Base-by-base conservation (phyloP, 2,329 filamentous ascomycete species). In the Scolecobasidium constrictum region DNA sequence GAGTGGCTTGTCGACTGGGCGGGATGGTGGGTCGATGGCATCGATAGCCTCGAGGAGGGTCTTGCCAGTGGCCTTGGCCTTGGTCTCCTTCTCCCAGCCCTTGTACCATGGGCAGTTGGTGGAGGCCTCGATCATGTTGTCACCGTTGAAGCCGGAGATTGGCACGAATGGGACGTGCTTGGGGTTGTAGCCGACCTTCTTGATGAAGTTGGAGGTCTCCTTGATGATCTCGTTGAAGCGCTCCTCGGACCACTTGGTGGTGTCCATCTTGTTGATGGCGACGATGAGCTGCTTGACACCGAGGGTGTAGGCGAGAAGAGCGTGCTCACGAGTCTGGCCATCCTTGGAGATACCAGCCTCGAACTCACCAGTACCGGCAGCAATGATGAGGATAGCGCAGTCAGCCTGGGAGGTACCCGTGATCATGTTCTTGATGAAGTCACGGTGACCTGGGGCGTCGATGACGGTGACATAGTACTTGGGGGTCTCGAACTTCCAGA, bases 351-450 rank as follows among this genome's bases (percentile, higher is more conserved):
- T 98, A 96, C 92, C 92, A 83, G 92, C 92, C 83, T 98, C 92
- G 83, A 98, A 98, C 82, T 98, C 92, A 95, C 92, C 92, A 86
- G 87, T 94, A 79, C 92, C 92, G 65, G 92, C 87, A 63, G 90
- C 92, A 74, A 98, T 98, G 77, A 98, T 96, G 78, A 98, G 88
- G 71, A 98, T 86, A 66, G 92, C 92, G 76, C 92, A 96, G 68
- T 98, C 92, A 62, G 92, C 92, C 84, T 96, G 92, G 72, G 92
- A 98, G 67, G 92, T 96, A 88, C 92, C 92, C 83, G 92, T 96
- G 73, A 98, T 98, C 92, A 98, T 98, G 88, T 96, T 98, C 90
- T 98, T 98, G 86, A 98, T 96, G 81, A 96, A 98, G 69, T 98
- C 92, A 92, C 92, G 90, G 76, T 98, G 92, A 75, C 92, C 92